Percentiles rank a stretch among this genome's conserved stretches.
Evolutionary conservation across 139 green algal genomes (phyloP).

Genomic region (Diplosphaera chodatii): DNA sequence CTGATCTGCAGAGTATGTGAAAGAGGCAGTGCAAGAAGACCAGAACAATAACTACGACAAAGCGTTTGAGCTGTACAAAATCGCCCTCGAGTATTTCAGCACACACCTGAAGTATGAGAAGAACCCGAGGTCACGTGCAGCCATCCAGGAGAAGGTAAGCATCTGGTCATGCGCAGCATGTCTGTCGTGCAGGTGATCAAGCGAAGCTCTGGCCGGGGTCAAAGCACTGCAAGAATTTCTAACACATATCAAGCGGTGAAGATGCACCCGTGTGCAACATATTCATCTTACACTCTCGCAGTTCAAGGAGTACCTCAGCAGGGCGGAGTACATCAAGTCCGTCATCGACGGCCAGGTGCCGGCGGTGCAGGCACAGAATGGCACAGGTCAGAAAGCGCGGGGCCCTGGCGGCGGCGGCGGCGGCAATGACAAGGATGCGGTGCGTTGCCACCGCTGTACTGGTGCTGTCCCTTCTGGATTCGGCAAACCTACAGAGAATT

Average conservation of each 20-base stretch:
- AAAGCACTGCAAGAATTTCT: too few relatives aligned
- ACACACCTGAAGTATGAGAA: slow-evolving; percentile 91
- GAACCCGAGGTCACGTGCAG: slow-evolving; percentile 60
- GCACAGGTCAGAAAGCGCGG: slow-evolving; percentile 15
- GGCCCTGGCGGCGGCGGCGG: slow-evolving; percentile 15
- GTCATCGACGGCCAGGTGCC: slow-evolving; percentile 48
- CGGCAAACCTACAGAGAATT: too few relatives aligned
- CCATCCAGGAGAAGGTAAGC: slow-evolving; percentile 54
- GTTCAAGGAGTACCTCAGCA: slow-evolving; percentile 89
- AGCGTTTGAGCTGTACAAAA: slow-evolving; percentile 58
- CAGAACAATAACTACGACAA: slow-evolving; percentile 58
- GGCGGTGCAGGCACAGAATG: slow-evolving; percentile 11
- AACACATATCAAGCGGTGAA: too few relatives aligned
- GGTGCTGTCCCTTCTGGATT: too few relatives aligned
- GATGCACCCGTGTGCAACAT: too few relatives aligned
- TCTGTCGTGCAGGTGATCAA: too few relatives aligned
- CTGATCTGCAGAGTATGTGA: slow-evolving; percentile 56
- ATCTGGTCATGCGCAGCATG: too few relatives aligned
- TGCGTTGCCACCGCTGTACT: too few relatives aligned
- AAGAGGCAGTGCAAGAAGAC: slow-evolving; percentile 75
- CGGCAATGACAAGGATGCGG: slow-evolving; percentile 28
- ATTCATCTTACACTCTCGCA: too few relatives aligned
- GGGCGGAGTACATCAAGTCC: slow-evolving; percentile 89
- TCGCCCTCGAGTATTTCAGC: slow-evolving; percentile 54
- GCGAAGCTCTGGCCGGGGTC: too few relatives aligned